Conservation (phyloP, 1,139 yeast species). For the Lodderomyces parapsilosis region DNA sequence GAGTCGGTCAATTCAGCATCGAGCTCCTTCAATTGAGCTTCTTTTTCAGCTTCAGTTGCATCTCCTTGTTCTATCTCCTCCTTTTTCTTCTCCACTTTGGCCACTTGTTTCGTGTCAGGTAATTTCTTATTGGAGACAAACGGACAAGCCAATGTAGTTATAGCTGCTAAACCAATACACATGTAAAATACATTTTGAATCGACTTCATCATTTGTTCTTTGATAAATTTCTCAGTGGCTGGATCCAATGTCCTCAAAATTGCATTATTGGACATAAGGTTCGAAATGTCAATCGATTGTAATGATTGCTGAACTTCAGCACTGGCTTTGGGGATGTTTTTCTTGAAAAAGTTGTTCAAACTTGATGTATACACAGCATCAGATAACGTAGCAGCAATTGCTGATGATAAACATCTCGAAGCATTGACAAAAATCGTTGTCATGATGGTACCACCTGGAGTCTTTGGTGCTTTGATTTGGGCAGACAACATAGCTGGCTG, state of each 20-base stretch:
- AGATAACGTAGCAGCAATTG: conserved; percentile 32
- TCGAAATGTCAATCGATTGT: conserved; percentile 10
- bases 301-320: conserved; percentile 21
- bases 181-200: conserved; percentile 34
- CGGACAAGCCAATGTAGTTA: conserved; percentile 20
- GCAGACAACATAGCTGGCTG: conserved; percentile 29
- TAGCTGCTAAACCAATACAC: conserved; percentile 26
- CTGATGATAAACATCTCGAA: conserved; percentile 28
- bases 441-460: conserved; percentile 37
- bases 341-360: conserved; percentile 18
- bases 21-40: conserved; percentile 1
- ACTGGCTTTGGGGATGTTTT: conserved; percentile 19
- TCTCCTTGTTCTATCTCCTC: background rate
- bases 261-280: conserved; percentile 21
- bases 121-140: conserved; percentile 31
- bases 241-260: conserved; percentile 22
- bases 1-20: background rate
- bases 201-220: conserved; percentile 27
- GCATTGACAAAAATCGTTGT: conserved; percentile 35
- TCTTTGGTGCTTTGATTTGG: conserved; percentile 36
- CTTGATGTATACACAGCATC: conserved; percentile 36
- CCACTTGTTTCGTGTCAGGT: conserved; percentile 18
- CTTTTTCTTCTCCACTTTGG: conserved; percentile 1
- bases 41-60: background rate
- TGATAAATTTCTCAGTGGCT: conserved; percentile 26